phyloP scores from a whole-genome alignment of 2,329 filamentous ascomycete species.

The Fusarium piperis region DNA sequence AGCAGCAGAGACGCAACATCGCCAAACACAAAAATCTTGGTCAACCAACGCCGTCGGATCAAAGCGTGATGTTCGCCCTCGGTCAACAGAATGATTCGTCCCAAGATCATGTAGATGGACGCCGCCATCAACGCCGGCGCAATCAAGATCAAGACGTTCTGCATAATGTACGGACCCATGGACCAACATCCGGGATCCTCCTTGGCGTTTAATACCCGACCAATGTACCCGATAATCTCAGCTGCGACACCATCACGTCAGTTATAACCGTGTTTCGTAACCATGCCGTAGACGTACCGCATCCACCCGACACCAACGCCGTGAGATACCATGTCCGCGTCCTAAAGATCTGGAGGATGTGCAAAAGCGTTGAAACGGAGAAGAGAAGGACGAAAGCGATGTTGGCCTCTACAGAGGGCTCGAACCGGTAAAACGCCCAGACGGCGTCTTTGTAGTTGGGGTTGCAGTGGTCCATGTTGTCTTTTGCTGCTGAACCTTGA shows the following conservation, averaged over 20 bases:
- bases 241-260: constrained; percentile 16
- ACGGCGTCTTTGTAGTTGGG: constrained; percentile 35
- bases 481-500: neutral
- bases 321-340: constrained; percentile 42
- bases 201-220: constrained; percentile 54
- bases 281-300: constrained; percentile 19
- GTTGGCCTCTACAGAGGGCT: constrained; percentile 37
- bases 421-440: constrained; percentile 39
- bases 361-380: constrained; percentile 32
- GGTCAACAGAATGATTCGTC: constrained; percentile 50
- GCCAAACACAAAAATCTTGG: constrained; percentile 62
- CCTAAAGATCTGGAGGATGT: constrained; percentile 36
- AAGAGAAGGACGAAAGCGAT: constrained; percentile 38
- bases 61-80: constrained; percentile 53
- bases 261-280: neutral
- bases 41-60: constrained; percentile 55
- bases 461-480: constrained; percentile 27
- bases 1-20: constrained; percentile 58
- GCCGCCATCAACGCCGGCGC: constrained; percentile 58
- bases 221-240: constrained; percentile 54
- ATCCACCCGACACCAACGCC: constrained; percentile 37
- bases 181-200: constrained; percentile 50
- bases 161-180: constrained; percentile 51
- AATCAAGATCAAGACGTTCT: constrained; percentile 50
- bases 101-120: constrained; percentile 59